Conservation (phyloP, 805 yeast species). For the Spathaspora arborariae region DNA sequence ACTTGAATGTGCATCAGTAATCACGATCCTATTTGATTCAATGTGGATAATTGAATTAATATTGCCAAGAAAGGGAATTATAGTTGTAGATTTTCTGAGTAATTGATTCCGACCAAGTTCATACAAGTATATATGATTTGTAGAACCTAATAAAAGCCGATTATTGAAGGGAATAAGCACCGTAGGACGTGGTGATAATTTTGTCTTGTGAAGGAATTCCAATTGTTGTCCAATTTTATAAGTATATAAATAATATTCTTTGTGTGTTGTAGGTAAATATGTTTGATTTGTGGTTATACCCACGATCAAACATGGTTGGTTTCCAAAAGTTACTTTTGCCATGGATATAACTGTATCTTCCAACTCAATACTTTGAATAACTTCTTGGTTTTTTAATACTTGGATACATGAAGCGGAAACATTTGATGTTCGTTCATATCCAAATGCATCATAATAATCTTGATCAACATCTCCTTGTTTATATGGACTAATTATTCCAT, state of each 20-base stretch:
- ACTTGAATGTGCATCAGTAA: conserved; percentile 63
- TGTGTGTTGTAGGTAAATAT: conserved; percentile 23
- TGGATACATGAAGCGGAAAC: conserved; percentile 56
- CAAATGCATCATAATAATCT: conserved; percentile 44
- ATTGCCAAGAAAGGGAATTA: conserved; percentile 39
- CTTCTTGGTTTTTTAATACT: conserved; percentile 33
- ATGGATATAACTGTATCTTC: conserved; percentile 43
- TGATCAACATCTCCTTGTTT: conserved; percentile 15
- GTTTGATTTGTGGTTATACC: conserved; percentile 35
- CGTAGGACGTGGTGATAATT: conserved; percentile 43
- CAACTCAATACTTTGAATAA: conserved; percentile 44
- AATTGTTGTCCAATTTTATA: conserved; percentile 32
- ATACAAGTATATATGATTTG: conserved; percentile 51
- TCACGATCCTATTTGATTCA: conserved; percentile 54
- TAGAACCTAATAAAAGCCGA: conserved; percentile 56
- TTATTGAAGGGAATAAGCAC: conserved; percentile 54
- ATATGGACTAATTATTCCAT: conserved; percentile 30
- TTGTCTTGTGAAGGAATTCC: conserved; percentile 57
- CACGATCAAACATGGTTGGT: conserved; percentile 38
- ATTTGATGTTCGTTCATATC: conserved; percentile 25
- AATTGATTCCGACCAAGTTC: conserved; percentile 80
- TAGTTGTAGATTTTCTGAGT: conserved; percentile 57
- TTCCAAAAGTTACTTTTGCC: conserved; percentile 27
- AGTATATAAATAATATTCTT: conserved; percentile 29
- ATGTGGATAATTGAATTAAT: conserved; percentile 52